A percentile compares a stretch with the other conserved stretches of the same genome.
Evolutionary conservation across 768 basidiomycete species (phyloP).

Genomic region (Russula sp.): DNA sequence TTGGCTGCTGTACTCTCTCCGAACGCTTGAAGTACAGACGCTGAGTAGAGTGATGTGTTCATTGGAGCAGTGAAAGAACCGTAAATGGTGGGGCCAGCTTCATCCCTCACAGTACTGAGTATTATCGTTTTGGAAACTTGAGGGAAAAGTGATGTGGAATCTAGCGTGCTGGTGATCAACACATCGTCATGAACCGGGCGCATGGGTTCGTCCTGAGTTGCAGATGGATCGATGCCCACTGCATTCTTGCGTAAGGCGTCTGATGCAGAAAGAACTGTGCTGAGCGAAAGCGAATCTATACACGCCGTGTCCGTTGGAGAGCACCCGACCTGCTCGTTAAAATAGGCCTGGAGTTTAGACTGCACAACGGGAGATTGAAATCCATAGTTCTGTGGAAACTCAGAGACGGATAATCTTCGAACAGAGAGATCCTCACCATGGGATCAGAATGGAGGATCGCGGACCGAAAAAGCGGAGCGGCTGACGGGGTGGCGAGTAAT

Average conservation of each 20-base stretch:
- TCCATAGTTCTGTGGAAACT: slow-evolving; percentile 52
- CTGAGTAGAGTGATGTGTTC: slow-evolving; percentile 32
- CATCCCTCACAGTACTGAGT: slow-evolving; percentile 62
- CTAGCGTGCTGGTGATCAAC: slow-evolving; percentile 61
- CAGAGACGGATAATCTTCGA: background rate
- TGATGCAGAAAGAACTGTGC: slow-evolving; percentile 49
- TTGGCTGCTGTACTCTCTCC: slow-evolving; percentile 38
- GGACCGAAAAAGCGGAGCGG: slow-evolving; percentile 61
- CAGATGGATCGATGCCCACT: slow-evolving; percentile 41
- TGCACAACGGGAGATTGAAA: slow-evolving; percentile 54
- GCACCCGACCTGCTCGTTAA: slow-evolving; percentile 44
- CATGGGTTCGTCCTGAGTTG: slow-evolving; percentile 49
- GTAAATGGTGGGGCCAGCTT: slow-evolving; percentile 63
- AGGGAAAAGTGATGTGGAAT: slow-evolving; percentile 54
- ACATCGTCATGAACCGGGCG: slow-evolving; percentile 60
- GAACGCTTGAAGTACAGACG: slow-evolving; percentile 38
- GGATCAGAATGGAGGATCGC: slow-evolving; percentile 85
- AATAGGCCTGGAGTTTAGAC: slow-evolving; percentile 43
- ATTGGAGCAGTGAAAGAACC: slow-evolving; percentile 34
- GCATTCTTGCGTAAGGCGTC: slow-evolving; percentile 38
- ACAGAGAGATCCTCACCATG: slow-evolving; percentile 43
- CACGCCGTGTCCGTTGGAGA: slow-evolving; percentile 41
- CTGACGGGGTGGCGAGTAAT: slow-evolving; percentile 65
- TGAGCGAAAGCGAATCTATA: slow-evolving; percentile 41
- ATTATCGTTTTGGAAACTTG: slow-evolving; percentile 57